Evolutionary conservation across 139 green algal genomes (phyloP).

Genomic region (Coccomyxa sp.): DNA sequence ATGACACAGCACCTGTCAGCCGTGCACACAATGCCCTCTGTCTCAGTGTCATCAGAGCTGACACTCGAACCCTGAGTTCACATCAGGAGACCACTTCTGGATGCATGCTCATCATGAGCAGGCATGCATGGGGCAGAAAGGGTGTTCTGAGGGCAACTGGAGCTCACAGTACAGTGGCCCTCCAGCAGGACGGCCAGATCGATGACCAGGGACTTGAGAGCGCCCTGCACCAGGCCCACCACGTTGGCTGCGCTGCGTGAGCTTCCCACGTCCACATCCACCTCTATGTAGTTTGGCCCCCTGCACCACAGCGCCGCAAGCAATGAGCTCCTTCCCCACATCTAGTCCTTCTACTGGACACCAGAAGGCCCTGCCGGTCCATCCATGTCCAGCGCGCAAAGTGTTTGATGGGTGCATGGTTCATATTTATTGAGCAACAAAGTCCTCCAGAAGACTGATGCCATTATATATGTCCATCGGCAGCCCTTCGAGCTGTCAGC

Average conservation of each 20-base stretch:
- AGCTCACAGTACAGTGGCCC: constrained; percentile 11
- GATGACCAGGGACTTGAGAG: constrained; percentile 36
- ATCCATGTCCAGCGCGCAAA: no score
- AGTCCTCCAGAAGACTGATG: no score
- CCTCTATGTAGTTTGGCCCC: constrained; percentile 14
- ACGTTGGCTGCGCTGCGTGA: constrained; percentile 15
- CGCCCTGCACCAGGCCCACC: constrained; percentile 27
- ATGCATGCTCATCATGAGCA: neutral
- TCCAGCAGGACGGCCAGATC: constrained; percentile 43
- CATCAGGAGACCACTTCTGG: neutral
- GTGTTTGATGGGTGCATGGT: no score
- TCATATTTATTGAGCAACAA: no score
- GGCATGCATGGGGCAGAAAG: neutral
- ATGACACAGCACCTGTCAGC: neutral
- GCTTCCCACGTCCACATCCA: constrained; percentile 34
- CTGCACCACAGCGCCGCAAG: neutral
- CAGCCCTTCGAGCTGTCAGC: no score
- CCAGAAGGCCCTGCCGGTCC: no score
- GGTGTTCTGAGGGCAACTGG: no score
- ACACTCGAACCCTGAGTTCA: neutral
- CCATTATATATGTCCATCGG: no score
- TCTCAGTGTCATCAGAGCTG: neutral
- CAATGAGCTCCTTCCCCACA: neutral
- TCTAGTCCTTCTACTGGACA: no score
- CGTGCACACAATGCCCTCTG: neutral